Evolutionary conservation across 1,284 basidiomycete species (phyloP).

Genomic region (Hypsizygus ulmarius): DNA sequence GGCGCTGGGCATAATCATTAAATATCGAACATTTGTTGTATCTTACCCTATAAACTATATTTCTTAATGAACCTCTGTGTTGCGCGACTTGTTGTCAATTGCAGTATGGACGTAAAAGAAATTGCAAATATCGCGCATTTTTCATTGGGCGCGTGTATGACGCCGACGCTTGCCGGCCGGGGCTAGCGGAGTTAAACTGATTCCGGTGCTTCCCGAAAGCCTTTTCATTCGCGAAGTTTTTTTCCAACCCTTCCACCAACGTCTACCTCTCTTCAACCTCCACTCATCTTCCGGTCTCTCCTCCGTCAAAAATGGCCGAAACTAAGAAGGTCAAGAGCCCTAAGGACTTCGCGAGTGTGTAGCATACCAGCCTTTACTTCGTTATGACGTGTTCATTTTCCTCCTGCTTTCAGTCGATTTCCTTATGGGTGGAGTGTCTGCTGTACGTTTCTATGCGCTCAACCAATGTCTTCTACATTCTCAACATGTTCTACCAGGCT

Average conservation of each 20-base stretch:
- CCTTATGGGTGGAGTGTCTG: constrained; percentile 91
- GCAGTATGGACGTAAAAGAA: background rate
- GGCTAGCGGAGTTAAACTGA: constrained; percentile 36
- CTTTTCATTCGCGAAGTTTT: constrained; percentile 43
- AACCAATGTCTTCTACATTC: constrained; percentile 1
- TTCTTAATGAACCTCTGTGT: constrained; percentile 7
- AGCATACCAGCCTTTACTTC: constrained; percentile 4
- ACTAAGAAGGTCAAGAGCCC: constrained; percentile 75
- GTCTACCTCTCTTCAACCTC: constrained; percentile 33
- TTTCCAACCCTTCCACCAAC: constrained; percentile 29
- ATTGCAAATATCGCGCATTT: background rate
- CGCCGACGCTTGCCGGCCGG: constrained; percentile 19
- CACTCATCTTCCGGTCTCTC: constrained; percentile 35
- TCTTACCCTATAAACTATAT: constrained; percentile 11
- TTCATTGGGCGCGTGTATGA: background rate
- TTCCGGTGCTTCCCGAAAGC: constrained; percentile 44
- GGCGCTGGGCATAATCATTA: constrained; percentile 18
- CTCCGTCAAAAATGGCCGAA: constrained; percentile 69
- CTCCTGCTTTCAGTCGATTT: constrained; percentile 65
- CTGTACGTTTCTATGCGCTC: constrained; percentile 50
- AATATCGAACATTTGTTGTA: constrained; percentile 14
- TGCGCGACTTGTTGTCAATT: too few species aligned
- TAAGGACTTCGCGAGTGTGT: constrained; percentile 76
- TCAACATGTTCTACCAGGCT: constrained; percentile 51
- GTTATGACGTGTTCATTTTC: constrained; percentile 15